Evolutionary conservation across 441 rosid species (phyloP).

Genomic region (Euphorbia corollata): DNA sequence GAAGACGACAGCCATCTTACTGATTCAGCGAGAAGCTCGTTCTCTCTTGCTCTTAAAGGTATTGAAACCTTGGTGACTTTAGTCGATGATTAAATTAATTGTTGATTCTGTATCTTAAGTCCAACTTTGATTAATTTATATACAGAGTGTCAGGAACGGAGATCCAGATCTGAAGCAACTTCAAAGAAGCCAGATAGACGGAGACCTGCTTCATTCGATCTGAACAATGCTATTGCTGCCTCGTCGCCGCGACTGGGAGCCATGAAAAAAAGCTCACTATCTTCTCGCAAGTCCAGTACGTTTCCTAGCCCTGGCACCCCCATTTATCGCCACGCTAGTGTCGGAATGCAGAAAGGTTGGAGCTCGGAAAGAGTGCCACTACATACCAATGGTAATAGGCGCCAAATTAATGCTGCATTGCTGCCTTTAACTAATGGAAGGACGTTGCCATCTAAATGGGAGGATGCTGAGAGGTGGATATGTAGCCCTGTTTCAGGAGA

Average conservation of each 20-base stretch:
- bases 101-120: not conserved
- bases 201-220: constrained; percentile 74
- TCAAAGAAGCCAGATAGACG: constrained; percentile 52
- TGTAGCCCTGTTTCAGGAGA: constrained; percentile 80
- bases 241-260: constrained; percentile 62
- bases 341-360: constrained; percentile 88
- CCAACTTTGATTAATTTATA: not conserved
- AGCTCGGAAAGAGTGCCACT: constrained; percentile 80
- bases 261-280: constrained; percentile 42
- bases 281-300: constrained; percentile 43
- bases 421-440: constrained; percentile 65
- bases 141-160: constrained; percentile 76
- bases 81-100: not conserved
- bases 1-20: constrained; percentile 42
- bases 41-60: constrained; percentile 87
- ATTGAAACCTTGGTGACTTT: not conserved
- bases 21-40: constrained; percentile 81
- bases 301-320: constrained; percentile 95
- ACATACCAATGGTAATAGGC: constrained; percentile 47
- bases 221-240: constrained; percentile 47
- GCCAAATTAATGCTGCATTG: constrained; percentile 38
- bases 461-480: constrained; percentile 99
- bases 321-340: constrained; percentile 39
- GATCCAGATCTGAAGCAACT: constrained; percentile 64
- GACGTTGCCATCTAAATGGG: constrained; percentile 95